Evolutionary conservation across 805 yeast genomes (phyloP).

Genomic region (Danielia oregonensis): DNA sequence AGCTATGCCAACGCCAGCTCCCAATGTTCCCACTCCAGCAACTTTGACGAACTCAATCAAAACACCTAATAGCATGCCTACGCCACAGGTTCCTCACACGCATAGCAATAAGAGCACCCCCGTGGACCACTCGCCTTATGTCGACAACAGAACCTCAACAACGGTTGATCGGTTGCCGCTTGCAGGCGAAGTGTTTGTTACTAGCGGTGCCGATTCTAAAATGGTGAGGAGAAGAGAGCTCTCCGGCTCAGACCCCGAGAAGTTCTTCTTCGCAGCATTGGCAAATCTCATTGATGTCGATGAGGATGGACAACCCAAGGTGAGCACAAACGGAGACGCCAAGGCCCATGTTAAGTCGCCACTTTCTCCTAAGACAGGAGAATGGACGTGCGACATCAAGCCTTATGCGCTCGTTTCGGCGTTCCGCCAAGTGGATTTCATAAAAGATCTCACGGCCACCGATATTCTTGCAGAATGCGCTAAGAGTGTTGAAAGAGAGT

Average conservation of each 20-base stretch:
- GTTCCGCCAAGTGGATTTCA: conserved; percentile 41
- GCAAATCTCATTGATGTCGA: conserved; percentile 48
- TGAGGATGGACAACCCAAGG: conserved; percentile 17
- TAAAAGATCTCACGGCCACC: conserved; percentile 29
- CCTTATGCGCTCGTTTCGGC: conserved; percentile 44
- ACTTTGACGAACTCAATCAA: conserved; percentile 36
- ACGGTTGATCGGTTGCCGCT: conserved; percentile 6
- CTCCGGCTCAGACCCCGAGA: conserved; percentile 42
- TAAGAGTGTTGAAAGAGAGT: conserved; percentile 17
- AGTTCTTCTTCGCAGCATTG: conserved; percentile 48
- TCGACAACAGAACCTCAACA: conserved; percentile 2
- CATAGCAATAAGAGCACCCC: conserved; percentile 43
- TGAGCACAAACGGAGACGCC: conserved; percentile 3
- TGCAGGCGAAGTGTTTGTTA: conserved; percentile 21
- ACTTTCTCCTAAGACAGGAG: conserved; percentile 33
- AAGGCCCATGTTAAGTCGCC: conserved; percentile 27
- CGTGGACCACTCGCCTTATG: conserved; percentile 30
- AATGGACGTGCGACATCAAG: conserved; percentile 44
- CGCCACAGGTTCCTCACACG: conserved; percentile 35
- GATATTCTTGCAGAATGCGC: conserved; percentile 16
- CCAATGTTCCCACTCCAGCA: conserved; percentile 36
- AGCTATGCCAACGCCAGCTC: conserved; percentile 31
- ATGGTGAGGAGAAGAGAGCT: conserved; percentile 45
- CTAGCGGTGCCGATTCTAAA: conserved; percentile 35
- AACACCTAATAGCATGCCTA: conserved; percentile 42